phyloP scores from a whole-genome alignment of 2,329 filamentous ascomycete genomes.

The Cercospora sp. region DNA sequence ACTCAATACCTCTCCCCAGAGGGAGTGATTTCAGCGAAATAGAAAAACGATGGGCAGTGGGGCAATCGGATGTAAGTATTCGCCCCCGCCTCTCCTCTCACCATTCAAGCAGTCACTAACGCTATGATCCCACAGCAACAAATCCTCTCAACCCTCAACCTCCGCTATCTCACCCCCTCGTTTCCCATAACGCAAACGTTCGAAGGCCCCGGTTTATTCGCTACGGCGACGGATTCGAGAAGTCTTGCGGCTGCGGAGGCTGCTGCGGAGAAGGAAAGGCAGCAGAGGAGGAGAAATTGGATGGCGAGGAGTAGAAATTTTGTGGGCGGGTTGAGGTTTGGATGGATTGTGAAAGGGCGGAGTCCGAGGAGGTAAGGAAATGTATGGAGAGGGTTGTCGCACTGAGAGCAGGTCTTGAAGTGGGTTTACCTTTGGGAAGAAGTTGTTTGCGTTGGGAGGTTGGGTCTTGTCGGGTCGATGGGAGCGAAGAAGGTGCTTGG shows the following conservation, averaged over 20 bases:
- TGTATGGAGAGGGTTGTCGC: too few relatives aligned
- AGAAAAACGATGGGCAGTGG: background rate
- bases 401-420: background rate
- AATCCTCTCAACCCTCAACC: constrained; percentile 22
- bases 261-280: background rate
- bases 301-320: constrained; percentile 23
- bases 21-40: background rate
- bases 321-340: constrained; percentile 1
- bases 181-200: constrained; percentile 16
- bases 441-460: too few relatives aligned
- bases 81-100: too few relatives aligned
- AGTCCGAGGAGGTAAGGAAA: too few relatives aligned
- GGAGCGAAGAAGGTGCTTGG: too few relatives aligned
- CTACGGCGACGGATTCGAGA: constrained; percentile 14
- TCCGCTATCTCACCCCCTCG: constrained; percentile 24
- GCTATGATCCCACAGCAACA: too few relatives aligned
- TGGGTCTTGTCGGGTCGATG: too few relatives aligned
- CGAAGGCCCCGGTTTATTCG: background rate
- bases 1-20: background rate
- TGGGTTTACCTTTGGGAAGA: too few relatives aligned
- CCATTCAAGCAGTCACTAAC: too few relatives aligned
- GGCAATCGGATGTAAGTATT: background rate
- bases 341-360: background rate
- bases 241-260: background rate
- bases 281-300: constrained; percentile 8